phyloP scores from a whole-genome alignment of 768 basidiomycete species.

The Tricholoma saponaceum region DNA sequence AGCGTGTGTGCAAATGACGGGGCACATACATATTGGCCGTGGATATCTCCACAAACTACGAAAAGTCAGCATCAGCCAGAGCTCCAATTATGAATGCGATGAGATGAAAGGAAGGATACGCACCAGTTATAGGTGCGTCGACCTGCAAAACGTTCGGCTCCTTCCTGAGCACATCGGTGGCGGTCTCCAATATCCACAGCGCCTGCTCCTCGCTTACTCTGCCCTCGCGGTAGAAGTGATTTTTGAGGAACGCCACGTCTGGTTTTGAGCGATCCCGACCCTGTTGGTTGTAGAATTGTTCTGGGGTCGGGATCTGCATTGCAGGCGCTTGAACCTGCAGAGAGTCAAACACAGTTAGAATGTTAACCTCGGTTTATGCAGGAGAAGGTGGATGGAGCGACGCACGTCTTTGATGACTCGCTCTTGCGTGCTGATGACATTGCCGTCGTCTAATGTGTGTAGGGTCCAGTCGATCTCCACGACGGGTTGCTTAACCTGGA shows the following conservation, averaged over 20 bases:
- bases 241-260: slow-evolving; percentile 94
- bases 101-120: slow-evolving; percentile 23
- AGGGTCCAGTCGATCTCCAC: slow-evolving; percentile 86
- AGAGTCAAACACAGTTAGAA: background rate
- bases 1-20: background rate
- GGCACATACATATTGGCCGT: slow-evolving; percentile 92
- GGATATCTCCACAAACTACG: slow-evolving; percentile 94
- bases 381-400: slow-evolving; percentile 5
- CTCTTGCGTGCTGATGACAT: slow-evolving; percentile 87
- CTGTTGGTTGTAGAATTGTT: slow-evolving; percentile 82
- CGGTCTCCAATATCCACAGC: slow-evolving; percentile 86
- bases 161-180: slow-evolving; percentile 73
- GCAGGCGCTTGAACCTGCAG: slow-evolving; percentile 95
- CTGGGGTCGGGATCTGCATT: slow-evolving; percentile 85
- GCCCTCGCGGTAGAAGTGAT: slow-evolving; percentile 98
- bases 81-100: background rate
- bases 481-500: slow-evolving; percentile 46
- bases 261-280: slow-evolving; percentile 83
- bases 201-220: slow-evolving; percentile 93
- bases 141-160: slow-evolving; percentile 93
- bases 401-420: slow-evolving; percentile 93
- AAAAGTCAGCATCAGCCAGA: background rate
- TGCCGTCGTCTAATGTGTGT: slow-evolving; percentile 91
- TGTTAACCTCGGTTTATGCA: slow-evolving; percentile 1
- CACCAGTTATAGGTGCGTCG: slow-evolving; percentile 97